phyloP scores from a whole-genome alignment of 495 filamentous ascomycete genomes.

The Xylaria castorea region DNA sequence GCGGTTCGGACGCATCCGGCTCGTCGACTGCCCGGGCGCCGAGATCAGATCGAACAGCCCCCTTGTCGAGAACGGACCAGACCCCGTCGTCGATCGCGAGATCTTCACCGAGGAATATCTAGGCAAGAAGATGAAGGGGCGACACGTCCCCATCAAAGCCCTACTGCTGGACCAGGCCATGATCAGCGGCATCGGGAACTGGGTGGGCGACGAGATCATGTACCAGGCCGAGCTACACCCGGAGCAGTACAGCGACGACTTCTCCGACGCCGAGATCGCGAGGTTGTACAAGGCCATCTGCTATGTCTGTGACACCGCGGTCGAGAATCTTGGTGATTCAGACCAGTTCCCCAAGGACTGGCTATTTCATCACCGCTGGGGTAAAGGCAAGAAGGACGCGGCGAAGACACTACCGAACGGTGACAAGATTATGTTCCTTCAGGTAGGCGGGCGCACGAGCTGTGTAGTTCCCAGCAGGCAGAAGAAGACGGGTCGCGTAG shows the following conservation, averaged over 20 bases:
- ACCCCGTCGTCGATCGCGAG: slow-evolving; percentile 85
- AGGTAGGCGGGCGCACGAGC: slow-evolving; percentile 87
- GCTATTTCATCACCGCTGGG: slow-evolving; percentile 92
- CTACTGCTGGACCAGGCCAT: slow-evolving; percentile 87
- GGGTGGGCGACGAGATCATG: slow-evolving; percentile 93
- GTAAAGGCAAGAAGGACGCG: slow-evolving; percentile 82
- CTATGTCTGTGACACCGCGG: slow-evolving; percentile 78
- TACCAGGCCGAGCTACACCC: slow-evolving; percentile 68
- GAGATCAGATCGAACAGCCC: slow-evolving; percentile 80
- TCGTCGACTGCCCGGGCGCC: slow-evolving; percentile 78
- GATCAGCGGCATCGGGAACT: slow-evolving; percentile 94
- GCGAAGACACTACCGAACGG: slow-evolving; percentile 75
- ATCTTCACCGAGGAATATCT: slow-evolving; percentile 77
- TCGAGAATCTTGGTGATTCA: slow-evolving; percentile 80
- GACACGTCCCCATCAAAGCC: slow-evolving; percentile 85
- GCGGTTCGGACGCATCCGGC: slow-evolving; percentile 75
- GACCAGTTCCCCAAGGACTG: slow-evolving; percentile 86
- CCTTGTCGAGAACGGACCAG: slow-evolving; percentile 88
- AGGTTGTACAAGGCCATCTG: slow-evolving; percentile 74
- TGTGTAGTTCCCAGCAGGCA: slow-evolving; percentile 85
- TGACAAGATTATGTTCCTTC: slow-evolving; percentile 80
- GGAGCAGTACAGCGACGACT: slow-evolving; percentile 87
- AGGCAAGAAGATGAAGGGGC: slow-evolving; percentile 67
- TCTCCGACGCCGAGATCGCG: slow-evolving; percentile 73
- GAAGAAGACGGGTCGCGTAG: slow-evolving; percentile 67